Evolutionary conservation across 2,329 filamentous ascomycete genomes (phyloP).

Genomic region (Pleoardoris graminearum): DNA sequence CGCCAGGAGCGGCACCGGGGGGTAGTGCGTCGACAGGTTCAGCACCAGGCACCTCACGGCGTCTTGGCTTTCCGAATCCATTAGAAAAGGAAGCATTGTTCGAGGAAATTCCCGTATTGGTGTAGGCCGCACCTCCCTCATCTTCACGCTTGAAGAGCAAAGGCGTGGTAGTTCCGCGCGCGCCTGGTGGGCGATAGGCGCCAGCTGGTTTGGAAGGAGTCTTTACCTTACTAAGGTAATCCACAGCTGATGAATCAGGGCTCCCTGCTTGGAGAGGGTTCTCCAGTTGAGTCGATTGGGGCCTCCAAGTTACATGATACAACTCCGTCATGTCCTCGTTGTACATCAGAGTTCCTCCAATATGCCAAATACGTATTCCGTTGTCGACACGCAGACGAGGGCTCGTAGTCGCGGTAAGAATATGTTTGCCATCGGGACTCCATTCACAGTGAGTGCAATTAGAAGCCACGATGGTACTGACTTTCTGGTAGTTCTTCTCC

Average conservation of each 20-base stretch:
- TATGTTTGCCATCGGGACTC: conserved; percentile 94
- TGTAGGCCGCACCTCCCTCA: conserved; percentile 87
- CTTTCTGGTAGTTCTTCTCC: conserved; percentile 88
- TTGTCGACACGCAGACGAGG: conserved; percentile 96
- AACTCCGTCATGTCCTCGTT: conserved; percentile 93
- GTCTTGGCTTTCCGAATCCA: conserved; percentile 75
- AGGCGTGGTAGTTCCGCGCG: conserved; percentile 84
- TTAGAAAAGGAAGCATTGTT: conserved; percentile 61
- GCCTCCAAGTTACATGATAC: conserved; percentile 86
- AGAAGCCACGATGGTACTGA: conserved; percentile 90
- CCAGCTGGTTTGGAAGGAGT: conserved; percentile 96
- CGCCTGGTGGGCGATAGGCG: conserved; percentile 92
- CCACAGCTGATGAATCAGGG: conserved; percentile 79
- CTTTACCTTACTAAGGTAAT: conserved; percentile 84
- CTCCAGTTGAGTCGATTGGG: conserved; percentile 65
- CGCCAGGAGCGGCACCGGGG: conserved; percentile 70
- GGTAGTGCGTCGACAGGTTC: conserved; percentile 68
- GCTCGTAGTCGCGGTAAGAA: conserved; percentile 96
- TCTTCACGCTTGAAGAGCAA: conserved; percentile 97
- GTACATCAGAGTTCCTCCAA: conserved; percentile 87
- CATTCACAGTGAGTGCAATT: conserved; percentile 97
- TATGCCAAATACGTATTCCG: conserved; percentile 92
- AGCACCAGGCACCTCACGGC: conserved; percentile 84
- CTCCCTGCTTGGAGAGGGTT: conserved; percentile 73
- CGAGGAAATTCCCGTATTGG: conserved; percentile 77